Percentiles rank a stretch among this genome's conserved stretches.
These are phyloP conservation scores for Begonia loranthoides DNA, from an alignment of 306 rosid species.

Conservation along the genomic window DNA sequence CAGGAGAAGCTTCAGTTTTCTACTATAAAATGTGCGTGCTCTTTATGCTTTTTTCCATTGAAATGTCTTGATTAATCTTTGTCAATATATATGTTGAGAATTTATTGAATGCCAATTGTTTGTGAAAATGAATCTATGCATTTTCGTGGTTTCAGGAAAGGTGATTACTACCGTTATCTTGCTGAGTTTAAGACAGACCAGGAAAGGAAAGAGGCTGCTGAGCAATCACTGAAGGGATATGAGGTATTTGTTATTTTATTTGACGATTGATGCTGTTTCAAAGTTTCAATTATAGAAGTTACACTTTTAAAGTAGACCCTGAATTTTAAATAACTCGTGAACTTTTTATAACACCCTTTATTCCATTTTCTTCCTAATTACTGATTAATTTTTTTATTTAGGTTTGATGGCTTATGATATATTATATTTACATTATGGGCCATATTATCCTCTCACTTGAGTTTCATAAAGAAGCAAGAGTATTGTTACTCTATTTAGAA, in stretches of 20 bases:
- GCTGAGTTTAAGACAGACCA: conserved; percentile 68
- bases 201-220: conserved; percentile 67
- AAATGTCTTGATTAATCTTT: background rate
- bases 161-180: conserved; percentile 59
- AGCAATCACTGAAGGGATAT: conserved; percentile 57
- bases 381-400: too few species aligned
- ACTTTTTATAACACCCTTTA: too few species aligned
- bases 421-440: too few species aligned
- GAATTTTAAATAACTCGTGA: too few species aligned
- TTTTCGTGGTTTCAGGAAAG: conserved; percentile 38
- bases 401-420: too few species aligned
- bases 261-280: too few species aligned
- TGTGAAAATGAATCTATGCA: background rate
- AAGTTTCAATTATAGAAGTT: too few species aligned
- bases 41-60: background rate
- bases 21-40: conserved; percentile 87
- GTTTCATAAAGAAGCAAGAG: too few species aligned
- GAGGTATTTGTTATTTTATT: conserved; percentile 23
- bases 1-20: conserved; percentile 91
- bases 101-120: background rate
- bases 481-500: too few species aligned
- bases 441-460: too few species aligned
- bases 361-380: too few species aligned
- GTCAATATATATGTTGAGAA: background rate
- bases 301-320: too few species aligned